Evolutionary conservation across 176 grass and related monocot genomes (phyloP).

Genomic region (Hordeum vulgare): MorexV3_pseudomolecules_assembly NC_058522.1:573783517-573784016

Average conservation of each 20-base stretch:
- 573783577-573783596: not conserved
- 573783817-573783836: too few species aligned
- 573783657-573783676: not conserved
- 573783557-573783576: not conserved
- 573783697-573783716: not conserved
- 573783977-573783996: not conserved
- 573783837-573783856: too few species aligned
- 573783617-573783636: too few species aligned
- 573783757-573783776: not conserved
- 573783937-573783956: too few species aligned
- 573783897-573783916: too few species aligned
- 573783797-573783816: too few species aligned
- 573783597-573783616: not conserved
- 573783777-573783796: slow-evolving; percentile 1
- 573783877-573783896: too few species aligned
- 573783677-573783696: slow-evolving; percentile 12
- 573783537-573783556: not conserved
- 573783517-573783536: too few species aligned
- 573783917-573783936: too few species aligned
- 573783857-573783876: too few species aligned
- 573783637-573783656: too few species aligned
- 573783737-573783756: not conserved
- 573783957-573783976: too few species aligned
- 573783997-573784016: not conserved
- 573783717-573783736: not conserved